phyloP scores from a whole-genome alignment of 2,329 filamentous ascomycete genomes.

The Exophiala dermatitidis region DNA sequence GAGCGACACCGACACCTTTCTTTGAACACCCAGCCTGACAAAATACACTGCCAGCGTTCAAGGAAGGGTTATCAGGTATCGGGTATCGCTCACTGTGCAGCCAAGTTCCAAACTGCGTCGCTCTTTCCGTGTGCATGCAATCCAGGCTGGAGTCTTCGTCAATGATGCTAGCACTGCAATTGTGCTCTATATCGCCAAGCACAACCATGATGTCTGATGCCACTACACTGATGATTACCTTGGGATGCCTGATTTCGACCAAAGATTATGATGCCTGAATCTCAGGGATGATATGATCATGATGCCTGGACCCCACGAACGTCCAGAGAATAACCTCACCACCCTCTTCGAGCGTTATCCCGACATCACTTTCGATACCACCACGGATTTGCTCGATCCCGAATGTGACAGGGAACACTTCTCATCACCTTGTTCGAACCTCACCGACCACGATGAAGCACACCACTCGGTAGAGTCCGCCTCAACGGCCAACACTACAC shows the following conservation, averaged over 20 bases:
- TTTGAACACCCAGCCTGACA: too few relatives aligned
- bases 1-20: too few relatives aligned
- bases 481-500: slow-evolving; percentile 20
- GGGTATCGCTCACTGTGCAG: too few relatives aligned
- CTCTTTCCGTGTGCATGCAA: too few relatives aligned
- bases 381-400: not conserved
- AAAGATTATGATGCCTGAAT: not conserved
- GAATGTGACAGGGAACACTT: slow-evolving; percentile 3
- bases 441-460: slow-evolving; percentile 12
- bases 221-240: too few relatives aligned
- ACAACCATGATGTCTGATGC: too few relatives aligned
- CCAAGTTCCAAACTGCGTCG: too few relatives aligned
- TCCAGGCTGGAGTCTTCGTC: too few relatives aligned
- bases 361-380: slow-evolving; percentile 22
- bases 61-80: too few relatives aligned
- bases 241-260: not conserved
- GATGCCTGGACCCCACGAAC: slow-evolving; percentile 7
- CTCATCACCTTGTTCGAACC: slow-evolving; percentile 19
- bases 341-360: slow-evolving; percentile 21
- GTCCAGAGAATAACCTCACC: slow-evolving; percentile 13
- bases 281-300: not conserved
- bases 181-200: too few relatives aligned
- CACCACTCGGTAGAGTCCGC: slow-evolving; percentile 6
- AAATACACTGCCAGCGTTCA: too few relatives aligned
- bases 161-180: too few relatives aligned